Percentiles rank a stretch among this genome's conserved stretches.
These are phyloP conservation scores for Podospora didyma DNA, from an alignment of 495 filamentous ascomycete genomes.

Conservation along the genomic window DNA sequence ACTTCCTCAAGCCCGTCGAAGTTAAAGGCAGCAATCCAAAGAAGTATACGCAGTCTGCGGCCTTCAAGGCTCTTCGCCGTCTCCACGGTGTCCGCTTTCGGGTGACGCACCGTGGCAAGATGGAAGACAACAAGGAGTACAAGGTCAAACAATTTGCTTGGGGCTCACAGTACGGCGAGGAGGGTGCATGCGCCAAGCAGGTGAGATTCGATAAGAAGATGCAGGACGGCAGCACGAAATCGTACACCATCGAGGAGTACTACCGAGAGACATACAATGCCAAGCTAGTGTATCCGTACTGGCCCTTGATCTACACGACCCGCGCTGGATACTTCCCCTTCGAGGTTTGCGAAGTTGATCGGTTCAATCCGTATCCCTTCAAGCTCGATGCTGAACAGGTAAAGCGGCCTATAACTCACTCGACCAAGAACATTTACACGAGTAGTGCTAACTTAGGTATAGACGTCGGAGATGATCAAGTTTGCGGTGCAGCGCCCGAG, in stretches of 20 bases:
- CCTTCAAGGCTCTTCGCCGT: constrained; percentile 49
- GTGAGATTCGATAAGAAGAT: constrained; percentile 56
- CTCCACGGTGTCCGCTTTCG: constrained; percentile 63
- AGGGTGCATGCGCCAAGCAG: constrained; percentile 49
- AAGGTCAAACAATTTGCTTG: constrained; percentile 58
- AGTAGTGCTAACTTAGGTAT: constrained; percentile 26
- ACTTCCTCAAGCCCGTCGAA: constrained; percentile 20
- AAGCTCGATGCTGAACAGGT: constrained; percentile 60
- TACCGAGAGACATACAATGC: constrained; percentile 63
- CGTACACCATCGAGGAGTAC: constrained; percentile 60
- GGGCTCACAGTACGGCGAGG: constrained; percentile 19
- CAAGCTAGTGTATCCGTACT: constrained; percentile 40
- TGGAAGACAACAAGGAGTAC: constrained; percentile 46
- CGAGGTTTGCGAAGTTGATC: constrained; percentile 56
- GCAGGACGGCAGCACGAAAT: constrained; percentile 38
- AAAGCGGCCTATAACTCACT: background rate
- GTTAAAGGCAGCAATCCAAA: background rate
- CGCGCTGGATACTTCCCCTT: constrained; percentile 68
- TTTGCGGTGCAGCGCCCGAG: constrained; percentile 66
- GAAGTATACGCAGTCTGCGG: constrained; percentile 23
- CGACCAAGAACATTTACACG: background rate
- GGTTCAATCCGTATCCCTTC: constrained; percentile 71
- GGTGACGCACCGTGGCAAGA: constrained; percentile 54
- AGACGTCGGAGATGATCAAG: constrained; percentile 79
- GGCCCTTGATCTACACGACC: constrained; percentile 70